Base-by-base conservation (phyloP, 495 filamentous ascomycete genomes). In the Stereocaulon alpinum region DNA sequence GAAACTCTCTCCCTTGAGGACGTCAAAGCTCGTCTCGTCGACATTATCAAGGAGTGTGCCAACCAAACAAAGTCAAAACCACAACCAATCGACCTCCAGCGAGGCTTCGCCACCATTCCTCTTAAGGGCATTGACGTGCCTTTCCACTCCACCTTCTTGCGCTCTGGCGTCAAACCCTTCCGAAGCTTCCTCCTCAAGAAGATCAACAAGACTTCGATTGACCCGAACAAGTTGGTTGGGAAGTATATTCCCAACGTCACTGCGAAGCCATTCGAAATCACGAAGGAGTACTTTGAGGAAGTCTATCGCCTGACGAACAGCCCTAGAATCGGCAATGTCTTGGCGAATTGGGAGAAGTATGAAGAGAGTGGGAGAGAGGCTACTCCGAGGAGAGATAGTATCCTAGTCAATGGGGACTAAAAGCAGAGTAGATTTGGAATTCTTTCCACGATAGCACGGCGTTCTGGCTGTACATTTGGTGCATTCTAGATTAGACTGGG, bases 181-280 rank as follows among this genome's bases (percentile, higher is more conserved):
- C 82, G 93, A 55, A 87, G 82, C 53, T 97, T 98, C 79, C 73
- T 98, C 66, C 84, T 96, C 61, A 97, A 97, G 87, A 98, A 98
- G 80, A 97, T 98, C 79, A 87, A 96, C 78, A 93, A 94, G 80
- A 95, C 88, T 20, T 92, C 86, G 45, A 97, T 98, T 69, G 93
- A 98, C 67, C 93, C 93, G 17, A 84, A 86, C 75, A 98, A 97
- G 76, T 74, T 98, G 64, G 75, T 98, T 64, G 94, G 93, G 58
- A 98, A 98, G 77, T 98, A 98, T 76, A 96, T 98, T 61, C 93
- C 93, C 63, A 98, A 98, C 71, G 93, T 98, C 54, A 98, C 93
- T 17, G 93, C 93, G 37, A 83, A 84, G 68, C 93, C 93, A 17
- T 98, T 98, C 71, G 87, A 93, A 70, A 79, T 98, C 49, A 91